Evolutionary conservation across 768 basidiomycete genomes (phyloP).

Genomic region (Leccinum subgranulosum): DNA sequence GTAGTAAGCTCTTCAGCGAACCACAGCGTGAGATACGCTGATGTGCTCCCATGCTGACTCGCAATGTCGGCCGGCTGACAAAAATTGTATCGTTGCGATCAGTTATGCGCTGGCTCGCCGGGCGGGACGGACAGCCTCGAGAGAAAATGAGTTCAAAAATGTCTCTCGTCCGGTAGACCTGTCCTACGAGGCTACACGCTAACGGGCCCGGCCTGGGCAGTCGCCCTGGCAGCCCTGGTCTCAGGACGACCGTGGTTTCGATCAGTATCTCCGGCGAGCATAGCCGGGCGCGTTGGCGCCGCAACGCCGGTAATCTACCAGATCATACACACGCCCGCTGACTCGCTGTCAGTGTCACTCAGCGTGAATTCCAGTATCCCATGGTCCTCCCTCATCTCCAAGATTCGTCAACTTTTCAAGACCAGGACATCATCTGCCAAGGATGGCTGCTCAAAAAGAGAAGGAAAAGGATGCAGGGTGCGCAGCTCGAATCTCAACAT

Average conservation of each 20-base stretch:
- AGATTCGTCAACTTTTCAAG: slow-evolving; percentile 2
- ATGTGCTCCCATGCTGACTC: slow-evolving; percentile 16
- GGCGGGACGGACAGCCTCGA: background rate
- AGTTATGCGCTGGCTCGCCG: background rate
- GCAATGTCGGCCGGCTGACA: slow-evolving; percentile 1
- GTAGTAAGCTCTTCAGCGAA: background rate
- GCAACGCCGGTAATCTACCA: background rate
- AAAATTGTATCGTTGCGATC: background rate
- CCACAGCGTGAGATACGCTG: slow-evolving; percentile 21
- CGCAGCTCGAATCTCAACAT: slow-evolving; percentile 4
- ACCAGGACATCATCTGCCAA: slow-evolving; percentile 43
- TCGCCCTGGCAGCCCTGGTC: background rate
- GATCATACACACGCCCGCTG: background rate
- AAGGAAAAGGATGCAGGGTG: slow-evolving; percentile 86
- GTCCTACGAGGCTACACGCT: slow-evolving; percentile 4
- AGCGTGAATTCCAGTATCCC: background rate
- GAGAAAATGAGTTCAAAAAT: slow-evolving; percentile 11
- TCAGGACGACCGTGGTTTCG: background rate
- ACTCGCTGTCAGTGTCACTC: background rate
- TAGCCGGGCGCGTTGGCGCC: slow-evolving; percentile 1
- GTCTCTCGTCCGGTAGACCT: background rate
- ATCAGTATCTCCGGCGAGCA: slow-evolving; percentile 9
- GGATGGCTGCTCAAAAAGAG: slow-evolving; percentile 89
- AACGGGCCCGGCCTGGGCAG: background rate
- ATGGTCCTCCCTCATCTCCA: slow-evolving; percentile 17